Percentiles rank a stretch among this genome's conserved stretches.
Evolutionary conservation across 441 rosid species (phyloP).

Genomic region (Gossypium schwendimanii): DNA sequence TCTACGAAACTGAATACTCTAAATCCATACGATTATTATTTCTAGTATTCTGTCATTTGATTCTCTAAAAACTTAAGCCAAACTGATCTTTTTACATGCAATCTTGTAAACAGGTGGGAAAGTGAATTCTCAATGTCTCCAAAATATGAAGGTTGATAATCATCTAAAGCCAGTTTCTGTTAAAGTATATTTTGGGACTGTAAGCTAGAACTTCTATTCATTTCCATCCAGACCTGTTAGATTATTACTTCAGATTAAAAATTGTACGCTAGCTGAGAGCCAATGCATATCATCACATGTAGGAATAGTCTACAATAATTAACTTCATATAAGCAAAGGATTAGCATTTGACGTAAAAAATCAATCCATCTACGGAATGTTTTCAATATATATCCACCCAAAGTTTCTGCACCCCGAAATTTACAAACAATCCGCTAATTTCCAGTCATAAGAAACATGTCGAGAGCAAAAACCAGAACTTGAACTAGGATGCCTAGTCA

Average conservation of each 20-base stretch:
- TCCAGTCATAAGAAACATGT: constrained; percentile 14
- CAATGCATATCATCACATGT: not conserved
- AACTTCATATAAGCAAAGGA: not conserved
- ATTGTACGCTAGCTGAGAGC: not conserved
- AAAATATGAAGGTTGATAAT: not conserved
- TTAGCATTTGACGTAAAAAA: not conserved
- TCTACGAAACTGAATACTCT: not conserved
- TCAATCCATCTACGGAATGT: not conserved
- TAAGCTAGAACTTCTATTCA: not conserved
- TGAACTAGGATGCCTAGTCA: constrained; percentile 9
- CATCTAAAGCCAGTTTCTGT: not conserved
- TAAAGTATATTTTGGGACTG: not conserved
- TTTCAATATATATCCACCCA: constrained; percentile 26
- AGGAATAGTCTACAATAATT: not conserved
- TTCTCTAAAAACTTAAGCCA: not conserved
- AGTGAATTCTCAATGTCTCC: not conserved
- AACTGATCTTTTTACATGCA: no score
- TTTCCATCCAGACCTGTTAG: not conserved
- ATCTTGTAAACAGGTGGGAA: no score
- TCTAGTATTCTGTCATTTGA: not conserved
- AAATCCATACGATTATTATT: not conserved
- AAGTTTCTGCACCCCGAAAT: constrained; percentile 28
- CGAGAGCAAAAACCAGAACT: constrained; percentile 15
- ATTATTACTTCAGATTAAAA: not conserved
- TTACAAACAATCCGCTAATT: constrained; percentile 29